These are phyloP conservation scores for Termitomyces eurrhizus DNA, from an alignment of 768 basidiomycete genomes.

Conservation along the genomic window DNA sequence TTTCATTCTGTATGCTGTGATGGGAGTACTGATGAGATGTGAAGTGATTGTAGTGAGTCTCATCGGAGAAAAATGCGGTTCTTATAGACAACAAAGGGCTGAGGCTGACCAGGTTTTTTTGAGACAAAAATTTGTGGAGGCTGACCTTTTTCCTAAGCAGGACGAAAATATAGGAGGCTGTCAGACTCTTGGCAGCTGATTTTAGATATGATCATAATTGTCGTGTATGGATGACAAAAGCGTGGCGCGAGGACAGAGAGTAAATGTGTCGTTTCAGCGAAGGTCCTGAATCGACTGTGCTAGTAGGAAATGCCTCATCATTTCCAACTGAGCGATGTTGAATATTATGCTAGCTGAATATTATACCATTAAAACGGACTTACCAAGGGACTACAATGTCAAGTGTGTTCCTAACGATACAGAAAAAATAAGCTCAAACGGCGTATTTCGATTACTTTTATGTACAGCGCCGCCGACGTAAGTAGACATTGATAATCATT, in stretches of 20 bases:
- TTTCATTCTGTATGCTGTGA: constrained; percentile 4
- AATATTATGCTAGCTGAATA: too few relatives aligned
- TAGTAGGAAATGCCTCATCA: not conserved
- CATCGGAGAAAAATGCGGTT: not conserved
- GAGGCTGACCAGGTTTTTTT: not conserved
- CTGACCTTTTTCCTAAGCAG: not conserved
- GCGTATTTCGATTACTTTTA: not conserved
- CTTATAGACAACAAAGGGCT: not conserved
- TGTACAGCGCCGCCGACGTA: not conserved
- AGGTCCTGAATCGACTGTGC: not conserved
- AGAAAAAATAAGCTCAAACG: not conserved
- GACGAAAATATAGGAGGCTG: not conserved
- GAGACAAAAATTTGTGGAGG: not conserved
- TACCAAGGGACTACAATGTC: not conserved
- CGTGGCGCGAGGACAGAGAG: not conserved
- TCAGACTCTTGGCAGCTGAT: not conserved
- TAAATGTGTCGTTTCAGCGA: not conserved
- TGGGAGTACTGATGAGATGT: not conserved
- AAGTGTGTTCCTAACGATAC: not conserved
- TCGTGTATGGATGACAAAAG: not conserved
- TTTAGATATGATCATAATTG: not conserved
- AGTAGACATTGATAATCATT: not conserved
- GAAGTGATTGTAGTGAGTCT: not conserved
- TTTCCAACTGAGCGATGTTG: not conserved
- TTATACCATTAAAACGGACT: not conserved